A percentile compares a stretch with the other conserved stretches of the same genome.
Evolutionary conservation across 371 early-diverging fungal genomes (phyloP).

Genomic region (Mucor racemosus): DNA sequence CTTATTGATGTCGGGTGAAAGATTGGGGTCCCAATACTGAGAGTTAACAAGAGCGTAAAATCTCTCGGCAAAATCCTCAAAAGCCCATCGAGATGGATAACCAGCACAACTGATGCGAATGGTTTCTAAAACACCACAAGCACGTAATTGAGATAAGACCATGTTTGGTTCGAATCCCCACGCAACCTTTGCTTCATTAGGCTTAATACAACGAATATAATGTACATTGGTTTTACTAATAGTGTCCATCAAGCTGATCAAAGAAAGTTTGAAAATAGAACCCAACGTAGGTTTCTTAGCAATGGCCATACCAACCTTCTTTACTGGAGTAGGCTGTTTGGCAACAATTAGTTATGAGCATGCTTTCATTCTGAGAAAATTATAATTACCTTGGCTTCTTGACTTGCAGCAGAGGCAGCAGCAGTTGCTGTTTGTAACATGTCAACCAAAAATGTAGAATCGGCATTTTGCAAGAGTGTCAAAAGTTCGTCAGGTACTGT

Average conservation of each 20-base stretch:
- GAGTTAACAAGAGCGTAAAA: slow-evolving; percentile 88
- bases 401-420: slow-evolving; percentile 53
- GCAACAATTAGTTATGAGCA: background rate
- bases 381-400: slow-evolving; percentile 24
- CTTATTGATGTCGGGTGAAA: slow-evolving; percentile 54
- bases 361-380: background rate
- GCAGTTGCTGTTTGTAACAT: slow-evolving; percentile 65
- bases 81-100: slow-evolving; percentile 94
- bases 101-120: slow-evolving; percentile 99
- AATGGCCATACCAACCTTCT: slow-evolving; percentile 51
- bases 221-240: slow-evolving; percentile 92
- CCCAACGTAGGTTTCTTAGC: slow-evolving; percentile 88
- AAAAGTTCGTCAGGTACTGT: slow-evolving; percentile 94
- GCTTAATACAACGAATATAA: slow-evolving; percentile 98
- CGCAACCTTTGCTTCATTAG: slow-evolving; percentile 91
- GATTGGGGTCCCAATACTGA: slow-evolving; percentile 66
- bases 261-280: slow-evolving; percentile 83
- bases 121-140: slow-evolving; percentile 99
- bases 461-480: slow-evolving; percentile 68
- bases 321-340: slow-evolving; percentile 32
- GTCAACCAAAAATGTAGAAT: slow-evolving; percentile 78
- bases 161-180: slow-evolving; percentile 91
- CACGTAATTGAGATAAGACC: slow-evolving; percentile 95
- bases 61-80: slow-evolving; percentile 90
- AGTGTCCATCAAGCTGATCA: slow-evolving; percentile 92